Evolutionary conservation across 2,329 filamentous ascomycete species (phyloP).

Genomic region (Akanthomyces lecanii): DNA sequence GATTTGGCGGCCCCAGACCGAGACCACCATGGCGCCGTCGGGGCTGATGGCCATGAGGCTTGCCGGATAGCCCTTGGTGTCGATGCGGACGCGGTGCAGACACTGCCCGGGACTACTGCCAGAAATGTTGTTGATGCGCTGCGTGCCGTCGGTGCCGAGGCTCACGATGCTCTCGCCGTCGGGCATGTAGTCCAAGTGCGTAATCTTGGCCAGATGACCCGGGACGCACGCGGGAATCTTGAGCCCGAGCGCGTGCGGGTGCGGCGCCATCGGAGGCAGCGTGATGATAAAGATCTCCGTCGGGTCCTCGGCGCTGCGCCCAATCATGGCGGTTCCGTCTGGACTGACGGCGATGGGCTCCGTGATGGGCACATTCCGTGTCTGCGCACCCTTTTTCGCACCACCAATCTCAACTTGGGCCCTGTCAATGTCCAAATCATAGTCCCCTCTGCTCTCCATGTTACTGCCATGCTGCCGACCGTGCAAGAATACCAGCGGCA

Average conservation of each 20-base stretch:
- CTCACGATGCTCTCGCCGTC: neutral
- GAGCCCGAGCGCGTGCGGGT: neutral
- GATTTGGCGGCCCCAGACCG: conserved; percentile 26
- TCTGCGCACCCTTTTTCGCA: neutral
- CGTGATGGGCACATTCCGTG: neutral
- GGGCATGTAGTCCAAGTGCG: neutral
- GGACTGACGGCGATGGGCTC: neutral
- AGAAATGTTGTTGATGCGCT: neutral
- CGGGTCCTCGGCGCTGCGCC: neutral
- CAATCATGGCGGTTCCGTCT: neutral
- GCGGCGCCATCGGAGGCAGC: too few species aligned
- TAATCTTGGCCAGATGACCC: neutral
- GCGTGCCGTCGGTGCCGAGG: neutral
- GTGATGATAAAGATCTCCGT: neutral
- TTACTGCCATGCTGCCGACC: neutral
- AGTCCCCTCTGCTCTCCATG: neutral
- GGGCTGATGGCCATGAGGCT: conserved; percentile 18
- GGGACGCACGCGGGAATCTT: neutral
- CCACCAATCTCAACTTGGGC: neutral
- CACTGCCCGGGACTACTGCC: neutral
- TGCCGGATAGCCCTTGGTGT: neutral
- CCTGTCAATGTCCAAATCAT: neutral
- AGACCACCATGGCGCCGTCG: conserved; percentile 23
- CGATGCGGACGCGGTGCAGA: neutral
- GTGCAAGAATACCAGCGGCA: neutral